Evolutionary conservation across 1,284 basidiomycete species (phyloP).

Genomic region (Leccinum insigne): DNA sequence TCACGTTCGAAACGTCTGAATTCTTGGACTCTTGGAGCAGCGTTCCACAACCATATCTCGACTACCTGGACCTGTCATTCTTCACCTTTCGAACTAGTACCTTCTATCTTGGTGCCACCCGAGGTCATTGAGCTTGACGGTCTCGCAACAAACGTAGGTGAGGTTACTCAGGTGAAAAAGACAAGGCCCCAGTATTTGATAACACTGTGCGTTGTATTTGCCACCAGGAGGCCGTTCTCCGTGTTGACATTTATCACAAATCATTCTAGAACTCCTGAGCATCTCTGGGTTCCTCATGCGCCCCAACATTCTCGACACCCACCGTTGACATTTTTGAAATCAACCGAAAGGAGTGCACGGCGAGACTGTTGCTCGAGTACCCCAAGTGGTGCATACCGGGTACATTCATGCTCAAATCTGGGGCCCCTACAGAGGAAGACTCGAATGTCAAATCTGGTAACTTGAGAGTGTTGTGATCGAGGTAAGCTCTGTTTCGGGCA

Average conservation of each 20-base stretch:
- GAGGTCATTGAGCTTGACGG: slow-evolving; percentile 81
- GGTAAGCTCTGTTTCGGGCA: slow-evolving; percentile 38
- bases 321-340: slow-evolving; percentile 88
- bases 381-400: slow-evolving; percentile 68
- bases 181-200: slow-evolving; percentile 77
- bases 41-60: slow-evolving; percentile 68
- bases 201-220: slow-evolving; percentile 57
- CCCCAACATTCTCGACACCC: slow-evolving; percentile 75
- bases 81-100: slow-evolving; percentile 61
- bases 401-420: slow-evolving; percentile 79
- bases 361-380: slow-evolving; percentile 83
- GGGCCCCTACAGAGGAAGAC: slow-evolving; percentile 48
- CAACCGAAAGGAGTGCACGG: slow-evolving; percentile 90
- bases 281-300: slow-evolving; percentile 82
- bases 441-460: slow-evolving; percentile 68
- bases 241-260: slow-evolving; percentile 40
- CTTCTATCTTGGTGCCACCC: slow-evolving; percentile 82
- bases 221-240: not conserved
- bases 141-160: slow-evolving; percentile 51
- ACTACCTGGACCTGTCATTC: slow-evolving; percentile 46
- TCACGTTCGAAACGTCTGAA: slow-evolving; percentile 49
- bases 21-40: slow-evolving; percentile 55
- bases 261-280: slow-evolving; percentile 74
- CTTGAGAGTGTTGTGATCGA: slow-evolving; percentile 81
- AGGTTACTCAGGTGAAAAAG: slow-evolving; percentile 60